These are phyloP conservation scores for Byssoonygena ceratinophila DNA, from an alignment of 2,329 filamentous ascomycete species.

Conservation along the genomic window DNA sequence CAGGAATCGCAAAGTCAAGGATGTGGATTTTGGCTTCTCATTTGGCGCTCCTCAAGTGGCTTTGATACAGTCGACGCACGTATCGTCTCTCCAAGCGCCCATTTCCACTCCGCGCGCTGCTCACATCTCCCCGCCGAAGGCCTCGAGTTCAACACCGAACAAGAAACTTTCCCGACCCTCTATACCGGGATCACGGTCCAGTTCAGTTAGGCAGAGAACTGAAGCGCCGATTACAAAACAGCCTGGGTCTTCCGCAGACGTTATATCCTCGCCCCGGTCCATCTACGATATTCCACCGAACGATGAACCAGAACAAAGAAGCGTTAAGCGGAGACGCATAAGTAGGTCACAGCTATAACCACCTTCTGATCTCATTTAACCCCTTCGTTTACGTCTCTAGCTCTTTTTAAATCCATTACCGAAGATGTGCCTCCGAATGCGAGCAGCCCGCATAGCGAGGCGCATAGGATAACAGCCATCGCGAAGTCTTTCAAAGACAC, in stretches of 20 bases:
- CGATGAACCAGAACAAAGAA: slow-evolving; percentile 20
- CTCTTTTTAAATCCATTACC: slow-evolving; percentile 6
- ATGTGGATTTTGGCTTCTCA: slow-evolving; percentile 43
- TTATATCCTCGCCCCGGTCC: slow-evolving; percentile 21
- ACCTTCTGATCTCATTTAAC: neutral
- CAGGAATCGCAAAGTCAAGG: slow-evolving; percentile 40
- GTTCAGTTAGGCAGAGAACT: slow-evolving; percentile 13
- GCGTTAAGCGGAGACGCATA: slow-evolving; percentile 16
- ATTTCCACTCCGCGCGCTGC: slow-evolving; percentile 6
- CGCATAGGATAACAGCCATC: neutral
- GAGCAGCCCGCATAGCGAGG: neutral
- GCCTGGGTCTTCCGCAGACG: slow-evolving; percentile 26
- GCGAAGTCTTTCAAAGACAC: neutral
- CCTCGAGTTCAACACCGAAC: slow-evolving; percentile 14
- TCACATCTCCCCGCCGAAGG: slow-evolving; percentile 4
- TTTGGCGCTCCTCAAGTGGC: slow-evolving; percentile 27
- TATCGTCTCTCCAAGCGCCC: slow-evolving; percentile 17
- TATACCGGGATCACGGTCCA: slow-evolving; percentile 18
- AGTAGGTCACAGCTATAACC: slow-evolving; percentile 11
- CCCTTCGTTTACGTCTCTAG: neutral
- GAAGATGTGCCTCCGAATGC: slow-evolving; percentile 15
- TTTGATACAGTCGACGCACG: slow-evolving; percentile 20
- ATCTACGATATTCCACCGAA: slow-evolving; percentile 31
- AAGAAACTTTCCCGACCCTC: slow-evolving; percentile 14
- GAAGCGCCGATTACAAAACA: slow-evolving; percentile 20